phyloP scores from a whole-genome alignment of 805 yeast genomes.

The Barnettozyma wickerhamii region DNA sequence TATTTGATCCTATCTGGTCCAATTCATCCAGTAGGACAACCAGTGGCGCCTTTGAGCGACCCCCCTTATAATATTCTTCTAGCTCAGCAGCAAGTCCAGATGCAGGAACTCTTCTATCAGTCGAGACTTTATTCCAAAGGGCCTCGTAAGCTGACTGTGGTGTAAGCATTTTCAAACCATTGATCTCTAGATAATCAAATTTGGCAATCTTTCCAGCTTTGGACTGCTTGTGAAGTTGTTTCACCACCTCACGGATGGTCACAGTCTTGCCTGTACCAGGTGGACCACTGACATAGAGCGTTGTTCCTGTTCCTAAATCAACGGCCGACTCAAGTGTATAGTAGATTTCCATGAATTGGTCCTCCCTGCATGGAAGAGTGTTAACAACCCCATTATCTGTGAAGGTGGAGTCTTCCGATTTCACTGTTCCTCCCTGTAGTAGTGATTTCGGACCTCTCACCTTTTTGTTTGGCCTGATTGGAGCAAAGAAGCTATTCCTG shows the following conservation, averaged over 20 bases:
- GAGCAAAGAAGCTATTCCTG: conserved; percentile 20
- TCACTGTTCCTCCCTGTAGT: too few species aligned
- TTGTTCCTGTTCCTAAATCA: conserved; percentile 66
- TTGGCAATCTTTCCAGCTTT: conserved; percentile 35
- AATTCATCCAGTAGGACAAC: conserved; percentile 87
- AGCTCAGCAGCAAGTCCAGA: conserved; percentile 42
- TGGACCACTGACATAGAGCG: conserved; percentile 90
- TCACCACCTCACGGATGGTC: conserved; percentile 81
- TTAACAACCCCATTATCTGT: conserved; percentile 9
- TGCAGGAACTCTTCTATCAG: conserved; percentile 59
- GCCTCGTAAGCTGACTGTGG: conserved; percentile 81
- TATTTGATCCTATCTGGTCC: conserved; percentile 82
- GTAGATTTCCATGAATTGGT: conserved; percentile 70
- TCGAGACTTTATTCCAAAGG: conserved; percentile 67
- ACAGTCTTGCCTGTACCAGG: conserved; percentile 99
- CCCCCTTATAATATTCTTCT: conserved; percentile 61
- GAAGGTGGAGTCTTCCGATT: too few species aligned
- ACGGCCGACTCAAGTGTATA: conserved; percentile 68
- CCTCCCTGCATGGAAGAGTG: conserved; percentile 79
- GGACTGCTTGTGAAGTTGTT: conserved; percentile 49
- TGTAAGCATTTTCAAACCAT: conserved; percentile 79
- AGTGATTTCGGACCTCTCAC: conserved; percentile 24
- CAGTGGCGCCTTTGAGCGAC: conserved; percentile 29
- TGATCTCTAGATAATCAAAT: conserved; percentile 81
- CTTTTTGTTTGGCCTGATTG: conserved; percentile 5